Percentiles rank a stretch among this genome's conserved stretches.
Conservation (phyloP, 1,139 yeast genomes). For the Hyphopichia burtonii region DNA sequence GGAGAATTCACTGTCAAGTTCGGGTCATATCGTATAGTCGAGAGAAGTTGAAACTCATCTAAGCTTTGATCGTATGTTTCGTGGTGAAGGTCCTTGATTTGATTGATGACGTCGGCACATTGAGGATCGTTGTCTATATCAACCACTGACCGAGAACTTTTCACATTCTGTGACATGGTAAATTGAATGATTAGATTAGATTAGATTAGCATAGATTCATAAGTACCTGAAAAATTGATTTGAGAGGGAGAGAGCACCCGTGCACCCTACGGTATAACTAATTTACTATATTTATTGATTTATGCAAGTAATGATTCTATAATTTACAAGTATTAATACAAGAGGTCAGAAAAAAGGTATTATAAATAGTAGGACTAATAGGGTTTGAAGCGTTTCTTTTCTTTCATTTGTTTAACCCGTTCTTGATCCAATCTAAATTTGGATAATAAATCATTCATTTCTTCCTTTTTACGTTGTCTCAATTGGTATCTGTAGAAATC, state of each 20-base stretch:
- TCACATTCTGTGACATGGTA: no score
- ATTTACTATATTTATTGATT: not conserved
- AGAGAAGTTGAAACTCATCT: constrained; percentile 51
- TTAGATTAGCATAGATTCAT: no score
- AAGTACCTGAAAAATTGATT: no score
- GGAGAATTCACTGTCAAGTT: constrained; percentile 30
- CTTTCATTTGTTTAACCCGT: constrained; percentile 73
- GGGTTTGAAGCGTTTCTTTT: constrained; percentile 81
- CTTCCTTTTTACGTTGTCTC: constrained; percentile 88
- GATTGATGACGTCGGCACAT: not conserved
- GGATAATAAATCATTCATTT: constrained; percentile 79
- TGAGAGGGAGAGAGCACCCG: no score
- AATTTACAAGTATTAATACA: not conserved
- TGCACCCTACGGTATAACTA: not conserved
- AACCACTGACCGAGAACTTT: no score
- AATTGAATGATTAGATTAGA: no score
- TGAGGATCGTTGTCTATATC: not conserved
- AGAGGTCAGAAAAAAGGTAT: not conserved
- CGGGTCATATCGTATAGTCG: constrained; percentile 78
- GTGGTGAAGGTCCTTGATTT: not conserved
- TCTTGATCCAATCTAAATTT: constrained; percentile 92
- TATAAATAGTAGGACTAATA: constrained; percentile 37
- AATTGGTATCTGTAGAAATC: constrained; percentile 97
- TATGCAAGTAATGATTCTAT: not conserved
- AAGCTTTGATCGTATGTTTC: not conserved